Percentiles rank a stretch among this genome's conserved stretches.
These are phyloP conservation scores for Bigelowiella natans DNA, from an alignment of 78 protist genomes.

Conservation along the genomic window DNA sequence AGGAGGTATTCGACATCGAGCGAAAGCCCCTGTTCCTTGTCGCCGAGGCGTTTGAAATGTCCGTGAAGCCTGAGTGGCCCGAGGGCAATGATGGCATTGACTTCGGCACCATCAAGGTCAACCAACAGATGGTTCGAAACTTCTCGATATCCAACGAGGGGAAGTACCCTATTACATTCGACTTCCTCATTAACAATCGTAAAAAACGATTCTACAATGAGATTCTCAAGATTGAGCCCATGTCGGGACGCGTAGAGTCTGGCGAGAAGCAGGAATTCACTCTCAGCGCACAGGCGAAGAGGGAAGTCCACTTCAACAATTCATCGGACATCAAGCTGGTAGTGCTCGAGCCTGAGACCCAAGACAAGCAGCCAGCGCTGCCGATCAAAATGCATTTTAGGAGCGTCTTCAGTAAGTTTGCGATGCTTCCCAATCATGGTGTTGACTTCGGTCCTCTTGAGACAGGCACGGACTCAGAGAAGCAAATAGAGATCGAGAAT, in stretches of 20 bases:
- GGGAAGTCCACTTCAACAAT: background rate
- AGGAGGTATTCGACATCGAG: background rate
- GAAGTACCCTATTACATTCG: background rate
- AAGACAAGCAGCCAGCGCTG: background rate
- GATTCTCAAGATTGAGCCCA: background rate
- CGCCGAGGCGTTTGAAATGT: background rate
- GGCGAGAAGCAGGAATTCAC: background rate
- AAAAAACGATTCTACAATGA: background rate
- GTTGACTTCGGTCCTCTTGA: conserved; percentile 59
- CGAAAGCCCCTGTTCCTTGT: background rate
- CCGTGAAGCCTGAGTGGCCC: background rate
- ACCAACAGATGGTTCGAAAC: background rate
- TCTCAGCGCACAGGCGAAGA: background rate
- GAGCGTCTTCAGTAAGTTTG: conserved; percentile 26
- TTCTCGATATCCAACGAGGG: background rate
- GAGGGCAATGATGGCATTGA: background rate
- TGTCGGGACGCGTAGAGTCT: background rate
- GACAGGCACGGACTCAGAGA: background rate
- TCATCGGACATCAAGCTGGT: conserved; percentile 13
- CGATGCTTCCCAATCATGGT: conserved; percentile 41
- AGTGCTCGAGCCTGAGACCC: background rate
- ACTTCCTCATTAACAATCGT: background rate
- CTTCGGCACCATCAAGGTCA: background rate
- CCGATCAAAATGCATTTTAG: background rate
- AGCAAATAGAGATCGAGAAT: conserved; percentile 50